A percentile compares a stretch with the other conserved stretches of the same genome.
Conservation (phyloP, 2,329 filamentous ascomycete species). For the Trichoderma koningii region DNA sequence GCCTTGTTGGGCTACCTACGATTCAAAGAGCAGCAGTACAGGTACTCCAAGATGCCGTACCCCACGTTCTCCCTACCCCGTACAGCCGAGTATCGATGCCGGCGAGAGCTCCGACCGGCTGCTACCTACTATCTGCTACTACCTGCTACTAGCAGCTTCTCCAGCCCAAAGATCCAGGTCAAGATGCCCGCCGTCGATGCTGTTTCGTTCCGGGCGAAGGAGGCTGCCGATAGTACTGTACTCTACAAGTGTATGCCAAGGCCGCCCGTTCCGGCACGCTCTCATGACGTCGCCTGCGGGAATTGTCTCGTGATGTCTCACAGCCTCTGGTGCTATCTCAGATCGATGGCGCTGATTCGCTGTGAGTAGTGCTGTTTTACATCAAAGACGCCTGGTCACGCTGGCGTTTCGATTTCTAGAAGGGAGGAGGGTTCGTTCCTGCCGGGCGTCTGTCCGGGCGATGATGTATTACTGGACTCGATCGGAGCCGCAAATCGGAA, state of each 20-base stretch:
- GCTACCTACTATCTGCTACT: no score
- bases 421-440: neutral
- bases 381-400: neutral
- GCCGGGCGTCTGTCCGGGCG: neutral
- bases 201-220: neutral
- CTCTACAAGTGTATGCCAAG: neutral
- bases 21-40: neutral
- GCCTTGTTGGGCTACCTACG: no score
- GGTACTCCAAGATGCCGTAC: conserved; percentile 8
- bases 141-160: no score
- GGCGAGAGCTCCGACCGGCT: no score
- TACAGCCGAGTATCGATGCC: no score
- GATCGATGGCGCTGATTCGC: neutral
- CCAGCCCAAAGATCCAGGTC: conserved; percentile 3
- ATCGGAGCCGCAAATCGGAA: neutral
- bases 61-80: neutral
- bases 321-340: neutral
- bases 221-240: conserved; percentile 8
- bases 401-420: neutral
- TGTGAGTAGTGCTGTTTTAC: no score
- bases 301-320: conserved; percentile 16
- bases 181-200: neutral
- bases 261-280: conserved; percentile 16
- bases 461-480: neutral
- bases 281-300: conserved; percentile 3